Evolutionary conservation across 1,139 yeast genomes (phyloP), one percentile per base, ranked within the genome.

Genomic region (Blastobotrys buckinghamii): DNA sequence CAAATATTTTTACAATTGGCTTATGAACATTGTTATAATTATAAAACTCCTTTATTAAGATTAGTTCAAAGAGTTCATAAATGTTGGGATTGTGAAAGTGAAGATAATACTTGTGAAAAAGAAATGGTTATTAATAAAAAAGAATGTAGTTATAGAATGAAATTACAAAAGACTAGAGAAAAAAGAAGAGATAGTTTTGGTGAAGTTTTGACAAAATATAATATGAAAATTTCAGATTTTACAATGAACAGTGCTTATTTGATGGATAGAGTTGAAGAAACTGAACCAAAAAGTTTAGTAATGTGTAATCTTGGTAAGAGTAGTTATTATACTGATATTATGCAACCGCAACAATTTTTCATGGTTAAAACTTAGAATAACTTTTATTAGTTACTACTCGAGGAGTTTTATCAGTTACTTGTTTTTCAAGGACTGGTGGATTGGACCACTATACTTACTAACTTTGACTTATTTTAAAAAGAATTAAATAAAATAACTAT

Each of bases 171-270:
- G 38, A 20, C 39, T 19, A 39, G 50, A 6, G 35, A 37, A 19
- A 49, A 46, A 4, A 39, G 44, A 26, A 54, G 53, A 39, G 49
- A 50, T 24, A 51, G 47, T 41, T 51, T 50, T n/a, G 59, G 40
- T 24, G 45, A 42, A 26, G 2, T 22, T 35, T 17, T 26, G 26
- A 20, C 24, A 22, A n/a, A 34, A 15, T 57, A 49, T 41, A 41
- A 46, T 5, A 59, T 58, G 12, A 37, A 47, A 15, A 44, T 57
- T n/a, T 30, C 51, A 8, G 60, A 57, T 27, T 22, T 58, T 24
- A 53, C 53, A 19, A 37, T 57, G 32, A 57, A 58, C 42, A 54
- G 58, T 17, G 57, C 53, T 1, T 56, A 47, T 33, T 42, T 57
- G 45, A 45, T 57, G 44, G 45, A 50, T 33, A 45, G 44, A 16